Conservation (phyloP, 2,329 filamentous ascomycete species). For the Colletotrichum graminicola region DNA sequence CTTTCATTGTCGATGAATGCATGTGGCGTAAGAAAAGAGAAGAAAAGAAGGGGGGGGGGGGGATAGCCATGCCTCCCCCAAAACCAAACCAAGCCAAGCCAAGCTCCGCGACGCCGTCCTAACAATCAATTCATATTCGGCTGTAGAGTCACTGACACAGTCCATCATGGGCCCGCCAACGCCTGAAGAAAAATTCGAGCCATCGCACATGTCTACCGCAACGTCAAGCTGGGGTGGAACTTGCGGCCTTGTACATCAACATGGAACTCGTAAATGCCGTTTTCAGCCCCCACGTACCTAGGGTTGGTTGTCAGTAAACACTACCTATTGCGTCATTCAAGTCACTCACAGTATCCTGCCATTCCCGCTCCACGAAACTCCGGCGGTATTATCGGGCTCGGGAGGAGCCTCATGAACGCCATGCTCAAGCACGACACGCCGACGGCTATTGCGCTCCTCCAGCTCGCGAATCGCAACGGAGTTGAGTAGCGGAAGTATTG, state of each 20-base stretch:
- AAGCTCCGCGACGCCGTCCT: constrained; percentile 29
- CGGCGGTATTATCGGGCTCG: constrained; percentile 69
- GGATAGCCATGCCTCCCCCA: not conserved
- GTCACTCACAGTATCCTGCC: constrained; percentile 68
- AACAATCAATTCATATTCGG: constrained; percentile 2
- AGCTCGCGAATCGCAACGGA: constrained; percentile 50
- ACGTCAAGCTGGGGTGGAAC: constrained; percentile 65
- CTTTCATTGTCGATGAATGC: not conserved
- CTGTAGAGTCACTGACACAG: not conserved
- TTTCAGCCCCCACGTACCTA: constrained; percentile 74
- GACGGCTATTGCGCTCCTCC: constrained; percentile 48
- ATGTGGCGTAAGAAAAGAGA: not conserved
- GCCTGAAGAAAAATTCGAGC: constrained; percentile 1
- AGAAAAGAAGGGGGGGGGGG: not conserved
- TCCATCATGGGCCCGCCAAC: constrained; percentile 19
- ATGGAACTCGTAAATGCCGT: constrained; percentile 81
- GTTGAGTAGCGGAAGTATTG: constrained; percentile 54
- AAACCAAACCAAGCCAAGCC: not conserved
- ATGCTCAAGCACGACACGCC: constrained; percentile 50
- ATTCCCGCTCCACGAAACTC: constrained; percentile 72
- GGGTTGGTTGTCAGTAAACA: constrained; percentile 45
- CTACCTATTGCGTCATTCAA: constrained; percentile 8
- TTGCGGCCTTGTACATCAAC: constrained; percentile 74
- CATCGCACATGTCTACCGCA: constrained; percentile 57
- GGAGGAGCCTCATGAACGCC: constrained; percentile 59